phyloP scores from a whole-genome alignment of 805 yeast species.

The Metschnikowia colocasiae region DNA sequence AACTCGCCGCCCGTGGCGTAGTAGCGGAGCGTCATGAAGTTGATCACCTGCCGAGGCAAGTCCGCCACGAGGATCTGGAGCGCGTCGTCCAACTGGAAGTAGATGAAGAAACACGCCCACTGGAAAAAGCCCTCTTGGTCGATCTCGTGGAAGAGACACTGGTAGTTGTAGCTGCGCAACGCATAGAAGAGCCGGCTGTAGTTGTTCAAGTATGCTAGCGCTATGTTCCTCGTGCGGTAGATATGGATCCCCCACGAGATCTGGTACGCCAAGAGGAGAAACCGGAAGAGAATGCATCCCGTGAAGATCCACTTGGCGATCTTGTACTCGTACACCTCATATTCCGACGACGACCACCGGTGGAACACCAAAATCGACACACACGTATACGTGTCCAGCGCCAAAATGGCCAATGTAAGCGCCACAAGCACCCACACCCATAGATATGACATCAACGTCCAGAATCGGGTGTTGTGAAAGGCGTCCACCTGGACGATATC shows the following conservation, averaged over 20 bases:
- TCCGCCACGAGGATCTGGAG: constrained; percentile 67
- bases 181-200: constrained; percentile 60
- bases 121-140: constrained; percentile 61
- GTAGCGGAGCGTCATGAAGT: constrained; percentile 61
- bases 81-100: constrained; percentile 62
- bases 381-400: constrained; percentile 76
- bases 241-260: constrained; percentile 55
- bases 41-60: constrained; percentile 82
- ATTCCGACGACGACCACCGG: constrained; percentile 57
- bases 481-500: constrained; percentile 45
- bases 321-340: constrained; percentile 45
- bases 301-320: constrained; percentile 69
- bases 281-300: constrained; percentile 73
- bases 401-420: constrained; percentile 50
- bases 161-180: constrained; percentile 54
- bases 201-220: constrained; percentile 63
- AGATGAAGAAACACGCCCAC: constrained; percentile 62
- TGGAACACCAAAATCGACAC: constrained; percentile 68
- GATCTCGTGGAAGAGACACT: constrained; percentile 69
- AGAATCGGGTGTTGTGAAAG: constrained; percentile 42
- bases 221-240: constrained; percentile 59
- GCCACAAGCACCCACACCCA: constrained; percentile 45
- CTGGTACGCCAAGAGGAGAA: constrained; percentile 55
- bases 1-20: constrained; percentile 48
- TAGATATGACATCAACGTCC: constrained; percentile 44